Evolutionary conservation across 345 rosid species (phyloP).

Genomic region (Salix brachista): DNA sequence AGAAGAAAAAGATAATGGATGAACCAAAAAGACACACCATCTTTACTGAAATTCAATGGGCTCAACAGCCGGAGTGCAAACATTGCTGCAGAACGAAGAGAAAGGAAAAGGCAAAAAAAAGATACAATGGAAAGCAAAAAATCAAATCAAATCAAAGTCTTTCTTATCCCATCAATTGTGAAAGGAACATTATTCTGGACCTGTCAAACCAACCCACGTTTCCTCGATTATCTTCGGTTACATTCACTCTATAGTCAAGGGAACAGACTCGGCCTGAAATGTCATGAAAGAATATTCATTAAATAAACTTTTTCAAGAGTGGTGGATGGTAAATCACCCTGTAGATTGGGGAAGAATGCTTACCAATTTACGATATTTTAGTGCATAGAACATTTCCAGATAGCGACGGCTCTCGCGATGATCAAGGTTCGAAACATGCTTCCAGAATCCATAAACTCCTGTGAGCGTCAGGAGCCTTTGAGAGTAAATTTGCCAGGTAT

Average conservation of each 20-base stretch:
- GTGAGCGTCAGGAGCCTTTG: conserved; percentile 81
- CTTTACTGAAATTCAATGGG: conserved; percentile 20
- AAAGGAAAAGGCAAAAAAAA: background rate
- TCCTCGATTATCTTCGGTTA: background rate
- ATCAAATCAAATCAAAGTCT: conserved; percentile 5
- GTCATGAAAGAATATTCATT: background rate
- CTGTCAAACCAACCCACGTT: conserved; percentile 2
- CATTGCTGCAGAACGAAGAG: conserved; percentile 2
- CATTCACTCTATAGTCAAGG: conserved; percentile 40
- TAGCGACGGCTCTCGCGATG: conserved; percentile 81
- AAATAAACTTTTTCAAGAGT: background rate
- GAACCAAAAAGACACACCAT: background rate
- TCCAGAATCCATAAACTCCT: conserved; percentile 93
- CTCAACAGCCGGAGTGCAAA: conserved; percentile 11
- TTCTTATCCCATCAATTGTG: conserved; percentile 12
- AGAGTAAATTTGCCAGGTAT: conserved; percentile 88
- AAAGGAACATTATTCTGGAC: conserved; percentile 22
- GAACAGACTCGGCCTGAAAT: conserved; percentile 79
- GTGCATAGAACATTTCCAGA: conserved; percentile 88
- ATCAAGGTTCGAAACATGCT: conserved; percentile 90
- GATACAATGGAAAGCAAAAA: background rate
- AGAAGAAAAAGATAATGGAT: background rate
- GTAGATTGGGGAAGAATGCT: background rate
- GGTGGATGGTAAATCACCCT: background rate
- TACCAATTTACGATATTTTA: conserved; percentile 81